A percentile compares a stretch with the other conserved stretches of the same genome.
These are phyloP conservation scores for Verticillium nonalfalfae DNA, from an alignment of 2,329 filamentous ascomycete species.

Conservation along the genomic window DNA sequence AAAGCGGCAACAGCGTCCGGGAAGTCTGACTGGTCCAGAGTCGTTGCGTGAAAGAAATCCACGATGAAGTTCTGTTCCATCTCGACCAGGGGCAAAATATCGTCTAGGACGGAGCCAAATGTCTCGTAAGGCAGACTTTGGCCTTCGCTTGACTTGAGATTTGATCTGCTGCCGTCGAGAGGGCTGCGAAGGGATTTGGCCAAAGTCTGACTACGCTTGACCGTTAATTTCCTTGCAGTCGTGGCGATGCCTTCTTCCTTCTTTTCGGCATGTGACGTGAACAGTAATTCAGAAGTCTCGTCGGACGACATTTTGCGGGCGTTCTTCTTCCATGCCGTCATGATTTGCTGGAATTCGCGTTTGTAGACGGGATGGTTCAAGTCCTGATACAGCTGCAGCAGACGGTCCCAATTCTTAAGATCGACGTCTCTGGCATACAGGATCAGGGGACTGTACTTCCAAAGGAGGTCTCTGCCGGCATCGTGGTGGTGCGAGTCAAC, in stretches of 20 bases:
- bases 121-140: conserved; percentile 72
- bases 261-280: conserved; percentile 77
- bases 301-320: conserved; percentile 70
- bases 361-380: conserved; percentile 73
- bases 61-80: conserved; percentile 96
- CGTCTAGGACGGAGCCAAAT: conserved; percentile 73
- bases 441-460: conserved; percentile 83
- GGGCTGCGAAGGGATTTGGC: conserved; percentile 67
- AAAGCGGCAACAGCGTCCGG: conserved; percentile 66
- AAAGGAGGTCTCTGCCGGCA: conserved; percentile 65
- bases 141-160: conserved; percentile 53
- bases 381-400: conserved; percentile 75
- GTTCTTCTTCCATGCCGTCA: conserved; percentile 72
- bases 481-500: conserved; percentile 68
- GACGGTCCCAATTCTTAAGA: conserved; percentile 69
- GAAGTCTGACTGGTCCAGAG: conserved; percentile 75
- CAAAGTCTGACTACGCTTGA: conserved; percentile 86
- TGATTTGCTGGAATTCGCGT: conserved; percentile 72
- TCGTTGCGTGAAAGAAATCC: conserved; percentile 96
- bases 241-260: conserved; percentile 72
- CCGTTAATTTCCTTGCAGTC: conserved; percentile 82
- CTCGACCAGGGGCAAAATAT: conserved; percentile 74
- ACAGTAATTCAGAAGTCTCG: conserved; percentile 71
- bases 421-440: conserved; percentile 86
- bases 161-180: conserved; percentile 49